phyloP scores from a whole-genome alignment of 768 basidiomycete genomes.

The Multifurca ochricompacta region DNA sequence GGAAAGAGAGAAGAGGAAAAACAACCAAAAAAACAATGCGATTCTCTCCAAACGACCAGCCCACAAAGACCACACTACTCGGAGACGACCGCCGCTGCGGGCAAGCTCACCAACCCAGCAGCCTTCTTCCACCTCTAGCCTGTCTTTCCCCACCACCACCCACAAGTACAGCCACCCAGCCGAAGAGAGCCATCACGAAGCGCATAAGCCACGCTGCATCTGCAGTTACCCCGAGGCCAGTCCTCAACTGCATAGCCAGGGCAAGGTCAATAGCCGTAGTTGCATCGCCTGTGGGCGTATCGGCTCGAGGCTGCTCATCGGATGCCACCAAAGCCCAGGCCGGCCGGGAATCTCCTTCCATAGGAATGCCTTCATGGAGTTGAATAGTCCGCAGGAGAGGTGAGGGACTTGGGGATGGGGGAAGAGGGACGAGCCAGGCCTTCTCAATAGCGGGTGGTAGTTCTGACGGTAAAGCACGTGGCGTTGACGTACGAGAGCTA shows the following conservation, averaged over 20 bases:
- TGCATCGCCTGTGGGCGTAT: constrained; percentile 34
- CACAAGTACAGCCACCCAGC: constrained; percentile 61
- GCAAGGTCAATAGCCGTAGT: constrained; percentile 48
- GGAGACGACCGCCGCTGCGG: too few species aligned
- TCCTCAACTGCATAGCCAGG: constrained; percentile 70
- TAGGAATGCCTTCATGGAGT: constrained; percentile 5
- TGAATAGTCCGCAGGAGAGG: constrained; percentile 22
- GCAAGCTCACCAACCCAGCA: not conserved
- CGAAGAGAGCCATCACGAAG: constrained; percentile 73
- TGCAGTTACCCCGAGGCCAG: constrained; percentile 60
- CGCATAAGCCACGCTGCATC: constrained; percentile 76
- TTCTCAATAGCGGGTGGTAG: constrained; percentile 14
- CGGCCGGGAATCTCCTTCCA: not conserved
- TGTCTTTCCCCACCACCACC: constrained; percentile 20
- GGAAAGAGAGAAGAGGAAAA: not conserved
- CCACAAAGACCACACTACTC: not conserved
- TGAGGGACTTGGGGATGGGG: constrained; percentile 17
- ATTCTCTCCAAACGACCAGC: not conserved
- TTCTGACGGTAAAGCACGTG: not conserved
- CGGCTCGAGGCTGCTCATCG: constrained; percentile 19
- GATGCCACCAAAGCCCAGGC: constrained; percentile 10
- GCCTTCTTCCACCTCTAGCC: constrained; percentile 1
- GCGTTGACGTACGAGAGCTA: not conserved
- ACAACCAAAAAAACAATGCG: too few species aligned
- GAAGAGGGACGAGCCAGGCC: constrained; percentile 21